These are phyloP conservation scores for Aspergillus eucalypticola DNA, from an alignment of 2,329 filamentous ascomycete species.

Conservation along the genomic window DNA sequence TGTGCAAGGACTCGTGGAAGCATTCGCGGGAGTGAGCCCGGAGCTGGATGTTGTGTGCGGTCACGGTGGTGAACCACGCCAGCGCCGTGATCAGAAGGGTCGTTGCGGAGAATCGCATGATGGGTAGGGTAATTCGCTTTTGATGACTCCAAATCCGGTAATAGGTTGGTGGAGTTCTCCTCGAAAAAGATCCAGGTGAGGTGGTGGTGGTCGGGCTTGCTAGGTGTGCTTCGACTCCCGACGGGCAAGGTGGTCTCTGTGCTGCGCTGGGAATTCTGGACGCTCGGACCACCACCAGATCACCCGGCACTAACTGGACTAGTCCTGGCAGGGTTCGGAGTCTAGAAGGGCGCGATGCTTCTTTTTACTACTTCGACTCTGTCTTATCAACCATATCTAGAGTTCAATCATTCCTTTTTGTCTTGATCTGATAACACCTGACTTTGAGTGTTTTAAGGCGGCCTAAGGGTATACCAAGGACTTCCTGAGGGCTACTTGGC, in stretches of 20 bases:
- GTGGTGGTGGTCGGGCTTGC: constrained; percentile 13
- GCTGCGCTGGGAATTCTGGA: constrained; percentile 28
- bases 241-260: constrained; percentile 39
- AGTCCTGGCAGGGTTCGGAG: neutral
- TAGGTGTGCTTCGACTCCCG: constrained; percentile 15
- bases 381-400: too few relatives aligned
- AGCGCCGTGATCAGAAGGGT: constrained; percentile 55
- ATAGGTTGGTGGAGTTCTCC: neutral
- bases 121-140: constrained; percentile 12
- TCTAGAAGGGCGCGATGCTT: neutral
- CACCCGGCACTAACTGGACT: constrained; percentile 8
- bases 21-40: constrained; percentile 92
- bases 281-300: constrained; percentile 37
- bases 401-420: too few relatives aligned
- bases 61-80: constrained; percentile 59
- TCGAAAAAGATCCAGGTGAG: constrained; percentile 8
- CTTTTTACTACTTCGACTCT: neutral
- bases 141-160: neutral
- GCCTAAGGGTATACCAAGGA: too few relatives aligned
- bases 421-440: too few relatives aligned
- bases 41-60: constrained; percentile 94
- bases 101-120: constrained; percentile 45
- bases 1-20: constrained; percentile 91
- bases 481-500: too few relatives aligned
- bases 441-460: too few relatives aligned